phyloP scores from a whole-genome alignment of 768 basidiomycete species.

The Mycena albidolilacea region DNA sequence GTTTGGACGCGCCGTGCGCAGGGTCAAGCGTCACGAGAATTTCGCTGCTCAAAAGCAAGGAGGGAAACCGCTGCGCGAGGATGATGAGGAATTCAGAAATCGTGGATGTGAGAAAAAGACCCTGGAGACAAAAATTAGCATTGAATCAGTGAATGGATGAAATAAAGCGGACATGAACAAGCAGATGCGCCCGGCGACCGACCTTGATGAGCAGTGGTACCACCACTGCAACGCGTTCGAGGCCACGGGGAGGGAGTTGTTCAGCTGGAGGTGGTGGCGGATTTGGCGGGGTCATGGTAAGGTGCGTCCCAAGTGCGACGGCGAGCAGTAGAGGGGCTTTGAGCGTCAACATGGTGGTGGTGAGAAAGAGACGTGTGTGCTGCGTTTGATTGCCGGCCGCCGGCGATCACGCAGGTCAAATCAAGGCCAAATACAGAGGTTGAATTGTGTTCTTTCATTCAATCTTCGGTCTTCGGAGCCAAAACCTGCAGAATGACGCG shows the following conservation, averaged over 20 bases:
- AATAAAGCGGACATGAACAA: conserved; percentile 22
- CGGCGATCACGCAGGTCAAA: no score
- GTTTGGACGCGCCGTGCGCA: background rate
- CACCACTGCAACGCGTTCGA: conserved; percentile 37
- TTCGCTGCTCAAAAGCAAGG: background rate
- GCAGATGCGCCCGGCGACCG: conserved; percentile 14
- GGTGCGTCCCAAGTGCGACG: conserved; percentile 45
- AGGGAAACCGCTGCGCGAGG: background rate
- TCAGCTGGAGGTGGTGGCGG: conserved; percentile 43
- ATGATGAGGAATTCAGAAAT: conserved; percentile 19
- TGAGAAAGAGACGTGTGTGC: conserved; percentile 2
- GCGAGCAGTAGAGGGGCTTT: conserved; percentile 44
- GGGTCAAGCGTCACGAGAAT: background rate
- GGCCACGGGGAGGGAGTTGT: conserved; percentile 42
- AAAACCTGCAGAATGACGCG: no score
- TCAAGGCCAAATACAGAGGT: no score
- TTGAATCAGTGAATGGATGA: background rate
- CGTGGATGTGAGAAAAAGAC: conserved; percentile 39
- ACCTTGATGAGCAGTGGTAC: conserved; percentile 44
- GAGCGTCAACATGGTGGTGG: conserved; percentile 38
- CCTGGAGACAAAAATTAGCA: conserved; percentile 28
- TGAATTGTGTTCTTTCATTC: no score
- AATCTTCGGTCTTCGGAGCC: no score
- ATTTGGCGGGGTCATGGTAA: conserved; percentile 47
- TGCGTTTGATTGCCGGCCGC: no score